phyloP scores from a whole-genome alignment of 345 rosid genomes.

The Camelina hispida region DNA sequence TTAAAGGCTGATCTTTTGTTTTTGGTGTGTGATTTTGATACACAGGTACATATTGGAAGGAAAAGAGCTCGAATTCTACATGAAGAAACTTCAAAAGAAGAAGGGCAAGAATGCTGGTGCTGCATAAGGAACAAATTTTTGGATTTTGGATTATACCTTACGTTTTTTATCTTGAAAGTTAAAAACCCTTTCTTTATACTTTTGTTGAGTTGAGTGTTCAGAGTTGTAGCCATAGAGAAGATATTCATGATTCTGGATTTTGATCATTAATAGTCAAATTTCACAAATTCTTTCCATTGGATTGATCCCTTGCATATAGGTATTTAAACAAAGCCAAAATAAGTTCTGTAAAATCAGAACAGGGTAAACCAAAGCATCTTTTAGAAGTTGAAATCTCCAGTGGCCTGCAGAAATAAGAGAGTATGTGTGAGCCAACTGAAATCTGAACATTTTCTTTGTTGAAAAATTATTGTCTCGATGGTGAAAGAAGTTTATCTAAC shows the following conservation, averaged over 20 bases:
- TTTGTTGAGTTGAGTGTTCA: background rate
- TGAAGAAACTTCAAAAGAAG: conserved; percentile 41
- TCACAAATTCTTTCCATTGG: background rate
- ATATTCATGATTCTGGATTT: background rate
- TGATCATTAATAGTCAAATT: conserved; percentile 19
- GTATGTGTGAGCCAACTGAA: background rate
- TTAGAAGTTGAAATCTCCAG: conserved; percentile 32
- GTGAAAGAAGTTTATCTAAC: background rate
- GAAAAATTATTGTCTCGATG: background rate
- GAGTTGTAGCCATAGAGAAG: background rate
- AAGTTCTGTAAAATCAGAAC: background rate
- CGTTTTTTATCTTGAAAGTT: background rate
- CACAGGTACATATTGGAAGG: conserved; percentile 34
- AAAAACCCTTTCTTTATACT: background rate
- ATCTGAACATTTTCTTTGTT: too few species aligned
- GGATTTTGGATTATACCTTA: background rate
- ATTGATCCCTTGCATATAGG: background rate
- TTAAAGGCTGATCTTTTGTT: background rate
- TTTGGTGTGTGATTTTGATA: background rate
- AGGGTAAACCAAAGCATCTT: too few species aligned
- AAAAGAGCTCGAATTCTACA: conserved; percentile 32
- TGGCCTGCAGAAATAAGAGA: conserved; percentile 22
- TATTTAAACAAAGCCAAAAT: conserved; percentile 4
- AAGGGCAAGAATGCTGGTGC: conserved; percentile 33
- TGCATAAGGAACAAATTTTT: conserved; percentile 5